Conservation (phyloP, 2,329 filamentous ascomycete species). For the Drechslerella coelobrocha region DNA sequence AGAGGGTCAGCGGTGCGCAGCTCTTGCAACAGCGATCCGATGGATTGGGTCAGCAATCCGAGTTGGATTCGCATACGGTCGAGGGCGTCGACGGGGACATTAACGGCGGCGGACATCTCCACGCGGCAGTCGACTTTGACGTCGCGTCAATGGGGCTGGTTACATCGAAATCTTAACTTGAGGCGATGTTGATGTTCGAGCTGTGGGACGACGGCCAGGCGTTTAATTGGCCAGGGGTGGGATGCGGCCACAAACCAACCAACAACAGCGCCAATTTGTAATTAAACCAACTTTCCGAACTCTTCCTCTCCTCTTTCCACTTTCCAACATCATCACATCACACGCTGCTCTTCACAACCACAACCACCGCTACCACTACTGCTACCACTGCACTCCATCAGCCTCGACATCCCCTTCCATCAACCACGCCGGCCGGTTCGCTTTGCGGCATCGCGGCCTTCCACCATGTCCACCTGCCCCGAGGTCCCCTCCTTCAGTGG, state of each 20-base stretch:
- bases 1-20: conserved; percentile 61
- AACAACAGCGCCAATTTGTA: conserved; percentile 12
- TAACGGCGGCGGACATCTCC: conserved; percentile 12
- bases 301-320: conserved; percentile 1
- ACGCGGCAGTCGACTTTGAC: too few relatives aligned
- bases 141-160: neutral
- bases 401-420: neutral
- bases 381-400: conserved; percentile 3
- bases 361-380: conserved; percentile 16
- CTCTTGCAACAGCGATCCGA: conserved; percentile 61
- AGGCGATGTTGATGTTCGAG: neutral
- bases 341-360: conserved; percentile 2
- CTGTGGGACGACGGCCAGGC: neutral
- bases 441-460: neutral
- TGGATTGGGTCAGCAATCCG: conserved; percentile 41
- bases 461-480: conserved; percentile 35
- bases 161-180: too few relatives aligned
- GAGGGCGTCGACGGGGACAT: conserved; percentile 36
- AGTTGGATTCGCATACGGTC: conserved; percentile 44
- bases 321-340: conserved; percentile 6
- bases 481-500: conserved; percentile 40
- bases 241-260: neutral
- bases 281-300: conserved; percentile 12
- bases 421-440: neutral
- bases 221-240: neutral